Base-by-base conservation (phyloP, 257 asterid species). In the Primulina huaijiensis region DNA sequence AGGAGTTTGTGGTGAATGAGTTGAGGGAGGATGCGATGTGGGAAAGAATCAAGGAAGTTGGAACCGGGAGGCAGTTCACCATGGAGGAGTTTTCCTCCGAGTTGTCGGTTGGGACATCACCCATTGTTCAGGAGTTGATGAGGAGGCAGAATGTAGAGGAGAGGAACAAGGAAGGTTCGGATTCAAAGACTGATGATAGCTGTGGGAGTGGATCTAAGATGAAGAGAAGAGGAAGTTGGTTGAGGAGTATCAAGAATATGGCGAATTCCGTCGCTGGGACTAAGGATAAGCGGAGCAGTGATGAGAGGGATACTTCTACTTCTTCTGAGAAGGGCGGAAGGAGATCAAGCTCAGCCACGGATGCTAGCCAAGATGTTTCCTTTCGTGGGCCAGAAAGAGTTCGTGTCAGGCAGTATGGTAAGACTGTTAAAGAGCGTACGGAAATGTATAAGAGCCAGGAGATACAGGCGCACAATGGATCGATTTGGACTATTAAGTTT, bases 291-390 rank as follows among this genome's bases (percentile, higher is more conserved):
- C 83, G 96, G 43, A 89, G 97, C 64, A 89, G 97, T 77, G 97
- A 91, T 68, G 99, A 91, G 72, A 89, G 86, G 85, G 99, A 94
- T 77, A 91, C 99, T 0, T 89, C 97, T 77, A 91, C 99, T 0
- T 89, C 97, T 6, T 93, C 99, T 59, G 99, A 93, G 77, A 93
- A 81, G 79, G 96, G 97, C 69, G 97, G 97, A 65, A 89, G 97
- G 82, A 89, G 97, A 71, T 94, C 96, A 5, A 94, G 99, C 73
- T 94, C 99, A 12, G 99, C 99, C 38, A 94, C 99, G 0, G 99
- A 94, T 83, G 97, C 91, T 80, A 94, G 97, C 75, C 99, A 91
- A 75, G 97, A 94, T 27, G 90, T 76, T 63, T 82, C 93, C 46
- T 91, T 86, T 84, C 97, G 82, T 14, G 99, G 96, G 57, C 97